phyloP scores from a whole-genome alignment of 345 rosid genomes.

The Citrus cavaleriei region DNA sequence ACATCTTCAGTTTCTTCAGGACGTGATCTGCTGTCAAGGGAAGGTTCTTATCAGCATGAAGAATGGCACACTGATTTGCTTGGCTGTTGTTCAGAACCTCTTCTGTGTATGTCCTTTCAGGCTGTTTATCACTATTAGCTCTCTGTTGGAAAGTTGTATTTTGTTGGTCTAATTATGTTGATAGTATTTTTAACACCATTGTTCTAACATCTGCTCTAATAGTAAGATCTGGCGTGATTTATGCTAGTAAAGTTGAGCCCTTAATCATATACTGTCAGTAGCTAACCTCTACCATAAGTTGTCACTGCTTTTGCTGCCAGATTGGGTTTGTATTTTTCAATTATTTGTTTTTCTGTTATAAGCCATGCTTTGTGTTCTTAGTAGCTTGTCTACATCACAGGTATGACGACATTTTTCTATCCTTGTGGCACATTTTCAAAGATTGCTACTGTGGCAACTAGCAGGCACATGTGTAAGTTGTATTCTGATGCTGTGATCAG shows the following conservation, averaged over 20 bases:
- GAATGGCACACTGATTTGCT: constrained; percentile 97
- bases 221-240: not conserved
- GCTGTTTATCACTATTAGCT: not conserved
- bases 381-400: constrained; percentile 32
- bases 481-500: not conserved
- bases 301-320: not conserved
- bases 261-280: not conserved
- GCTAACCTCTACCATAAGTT: not conserved
- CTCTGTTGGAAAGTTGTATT: not conserved
- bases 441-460: constrained; percentile 78
- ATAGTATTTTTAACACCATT: not conserved
- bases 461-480: constrained; percentile 69
- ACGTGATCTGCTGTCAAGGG: constrained; percentile 61
- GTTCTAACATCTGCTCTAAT: not conserved
- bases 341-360: not conserved
- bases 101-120: constrained; percentile 56
- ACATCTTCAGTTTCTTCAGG: constrained; percentile 70
- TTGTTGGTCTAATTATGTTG: not conserved
- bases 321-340: not conserved
- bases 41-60: constrained; percentile 47
- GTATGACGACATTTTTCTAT: constrained; percentile 76
- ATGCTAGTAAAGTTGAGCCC: not conserved
- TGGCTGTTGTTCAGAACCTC: constrained; percentile 94
- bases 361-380: not conserved
- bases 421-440: constrained; percentile 91